A percentile compares a stretch with the other conserved stretches of the same genome.
These are phyloP conservation scores for Simmondsia chinensis DNA, from an alignment of 148 eudicot genomes.

Conservation along the genomic window DNA sequence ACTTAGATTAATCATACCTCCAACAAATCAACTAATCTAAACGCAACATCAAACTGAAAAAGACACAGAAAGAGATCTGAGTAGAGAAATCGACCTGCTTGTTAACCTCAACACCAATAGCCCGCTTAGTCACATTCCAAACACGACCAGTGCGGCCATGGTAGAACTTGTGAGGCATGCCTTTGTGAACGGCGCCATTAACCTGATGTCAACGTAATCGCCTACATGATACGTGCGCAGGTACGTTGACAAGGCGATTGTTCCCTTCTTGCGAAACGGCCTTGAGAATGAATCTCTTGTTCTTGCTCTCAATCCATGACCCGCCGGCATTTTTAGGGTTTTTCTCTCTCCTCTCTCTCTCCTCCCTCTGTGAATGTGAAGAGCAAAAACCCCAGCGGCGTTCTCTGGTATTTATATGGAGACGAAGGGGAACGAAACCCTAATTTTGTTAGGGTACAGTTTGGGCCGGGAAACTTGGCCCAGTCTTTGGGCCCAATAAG, in stretches of 20 bases:
- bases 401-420: no score
- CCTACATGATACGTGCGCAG: conserved; percentile 28
- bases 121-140: conserved; percentile 43
- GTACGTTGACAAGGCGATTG: conserved; percentile 25
- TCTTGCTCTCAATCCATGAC: conserved; percentile 32
- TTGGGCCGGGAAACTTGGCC: no score
- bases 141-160: conserved; percentile 50
- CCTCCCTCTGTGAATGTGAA: no score
- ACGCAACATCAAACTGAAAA: no score
- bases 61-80: neutral
- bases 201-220: conserved; percentile 41
- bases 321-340: conserved; percentile 40
- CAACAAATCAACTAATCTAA: neutral
- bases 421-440: no score
- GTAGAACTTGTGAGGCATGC: conserved; percentile 47
- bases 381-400: no score
- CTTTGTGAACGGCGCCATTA: conserved; percentile 43
- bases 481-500: no score
- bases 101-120: conserved; percentile 40
- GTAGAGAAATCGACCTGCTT: conserved; percentile 19
- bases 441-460: no score
- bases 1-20: no score
- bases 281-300: conserved; percentile 34
- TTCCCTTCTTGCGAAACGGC: conserved; percentile 29
- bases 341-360: conserved; percentile 1